These are phyloP conservation scores for Fremontodendron californicum DNA, from an alignment of 345 rosid species.

Conservation along the genomic window DNA sequence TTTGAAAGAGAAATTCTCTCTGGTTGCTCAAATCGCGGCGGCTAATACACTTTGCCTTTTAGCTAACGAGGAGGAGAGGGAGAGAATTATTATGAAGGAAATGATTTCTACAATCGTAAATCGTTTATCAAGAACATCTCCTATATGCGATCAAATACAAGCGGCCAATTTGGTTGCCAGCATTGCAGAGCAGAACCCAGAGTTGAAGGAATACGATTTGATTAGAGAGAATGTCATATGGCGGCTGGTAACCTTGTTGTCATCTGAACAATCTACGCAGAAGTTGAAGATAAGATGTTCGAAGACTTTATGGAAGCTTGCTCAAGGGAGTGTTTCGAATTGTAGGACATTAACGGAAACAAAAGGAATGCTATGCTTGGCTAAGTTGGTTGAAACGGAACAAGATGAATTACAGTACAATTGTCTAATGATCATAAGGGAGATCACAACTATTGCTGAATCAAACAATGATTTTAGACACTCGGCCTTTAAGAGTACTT, in stretches of 20 bases:
- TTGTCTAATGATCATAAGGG: conserved; percentile 55
- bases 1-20: conserved; percentile 45
- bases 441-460: conserved; percentile 74
- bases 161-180: conserved; percentile 60
- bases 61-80: conserved; percentile 54
- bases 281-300: conserved; percentile 57
- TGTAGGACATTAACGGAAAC: conserved; percentile 75
- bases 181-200: conserved; percentile 38
- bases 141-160: conserved; percentile 52
- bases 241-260: conserved; percentile 60
- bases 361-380: conserved; percentile 77
- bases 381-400: conserved; percentile 60
- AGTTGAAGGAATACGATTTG: conserved; percentile 22
- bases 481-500: conserved; percentile 66
- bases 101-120: conserved; percentile 24
- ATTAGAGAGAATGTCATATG: conserved; percentile 63
- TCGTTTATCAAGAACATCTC: conserved; percentile 51
- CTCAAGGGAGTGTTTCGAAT: conserved; percentile 50
- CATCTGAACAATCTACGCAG: conserved; percentile 32
- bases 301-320: conserved; percentile 74
- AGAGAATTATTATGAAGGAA: conserved; percentile 38
- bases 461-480: conserved; percentile 53
- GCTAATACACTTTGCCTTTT: conserved; percentile 34
- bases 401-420: conserved; percentile 39
- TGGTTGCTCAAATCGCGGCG: conserved; percentile 61